Percentiles rank a stretch among this genome's conserved stretches.
These are phyloP conservation scores for Coniophora puteana DNA, from an alignment of 1,284 basidiomycete genomes.

Conservation along the genomic window DNA sequence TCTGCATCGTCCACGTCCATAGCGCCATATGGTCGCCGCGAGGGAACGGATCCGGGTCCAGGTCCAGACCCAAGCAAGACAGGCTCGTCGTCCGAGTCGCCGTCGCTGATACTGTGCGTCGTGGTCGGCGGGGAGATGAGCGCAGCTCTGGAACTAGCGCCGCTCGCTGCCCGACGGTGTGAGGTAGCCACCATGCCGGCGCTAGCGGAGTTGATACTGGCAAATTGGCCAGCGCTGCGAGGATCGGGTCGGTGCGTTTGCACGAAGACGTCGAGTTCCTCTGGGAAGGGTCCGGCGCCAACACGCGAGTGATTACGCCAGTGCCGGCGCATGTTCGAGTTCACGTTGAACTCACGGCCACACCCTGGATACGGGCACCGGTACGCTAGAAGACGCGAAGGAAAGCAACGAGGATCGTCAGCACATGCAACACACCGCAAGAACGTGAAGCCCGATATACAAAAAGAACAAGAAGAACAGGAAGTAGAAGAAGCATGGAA, in stretches of 20 bases:
- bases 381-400: conserved; percentile 46
- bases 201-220: not conserved
- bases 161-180: conserved; percentile 1
- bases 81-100: conserved; percentile 23
- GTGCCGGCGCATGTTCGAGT: conserved; percentile 79
- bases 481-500: conserved; percentile 2
- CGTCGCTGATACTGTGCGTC: conserved; percentile 25
- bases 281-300: conserved; percentile 3
- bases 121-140: conserved; percentile 27
- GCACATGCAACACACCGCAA: too few relatives aligned
- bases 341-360: conserved; percentile 73
- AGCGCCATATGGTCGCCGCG: too few relatives aligned
- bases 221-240: not conserved
- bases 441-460: conserved; percentile 1
- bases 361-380: conserved; percentile 71
- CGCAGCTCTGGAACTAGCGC: conserved; percentile 11
- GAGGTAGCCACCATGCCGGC: conserved; percentile 9
- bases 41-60: too few relatives aligned
- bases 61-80: too few relatives aligned
- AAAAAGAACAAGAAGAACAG: conserved; percentile 8
- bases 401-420: conserved; percentile 3
- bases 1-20: conserved; percentile 20
- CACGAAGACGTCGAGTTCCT: too few relatives aligned
- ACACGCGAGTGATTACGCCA: conserved; percentile 55
- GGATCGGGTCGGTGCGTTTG: conserved; percentile 17